Conservation (phyloP, 306 rosid species). For the Inga leiocalycina region DNA sequence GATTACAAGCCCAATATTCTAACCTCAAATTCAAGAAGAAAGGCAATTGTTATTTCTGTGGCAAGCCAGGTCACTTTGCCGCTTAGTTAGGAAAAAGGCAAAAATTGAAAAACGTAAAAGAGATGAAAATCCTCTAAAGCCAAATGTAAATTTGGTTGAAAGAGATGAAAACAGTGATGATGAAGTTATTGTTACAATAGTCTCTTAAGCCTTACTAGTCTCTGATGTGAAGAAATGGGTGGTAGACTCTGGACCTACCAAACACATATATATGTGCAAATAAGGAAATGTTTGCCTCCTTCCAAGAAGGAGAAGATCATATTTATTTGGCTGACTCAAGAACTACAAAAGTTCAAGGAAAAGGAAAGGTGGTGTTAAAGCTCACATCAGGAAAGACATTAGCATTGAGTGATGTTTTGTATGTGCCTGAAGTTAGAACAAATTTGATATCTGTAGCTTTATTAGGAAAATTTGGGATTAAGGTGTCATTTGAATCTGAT, state of each 20-base stretch:
- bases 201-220: background rate
- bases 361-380: background rate
- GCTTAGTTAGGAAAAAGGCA: no score
- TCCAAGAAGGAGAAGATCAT: background rate
- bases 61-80: no score
- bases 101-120: no score
- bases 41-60: no score
- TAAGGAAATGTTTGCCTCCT: background rate
- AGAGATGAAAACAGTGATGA: background rate
- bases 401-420: background rate
- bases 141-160: background rate
- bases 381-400: background rate
- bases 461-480: no score
- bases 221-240: background rate
- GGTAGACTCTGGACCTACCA: background rate
- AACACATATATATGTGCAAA: background rate
- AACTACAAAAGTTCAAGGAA: background rate
- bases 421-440: background rate
- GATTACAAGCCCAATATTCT: no score
- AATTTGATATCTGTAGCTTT: no score
- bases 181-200: background rate
- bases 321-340: no score
- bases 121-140: background rate
- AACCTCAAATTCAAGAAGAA: no score
- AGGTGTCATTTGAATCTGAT: no score